Base-by-base conservation (phyloP, 768 basidiomycete species). In the Tylopilus sp. region DNA sequence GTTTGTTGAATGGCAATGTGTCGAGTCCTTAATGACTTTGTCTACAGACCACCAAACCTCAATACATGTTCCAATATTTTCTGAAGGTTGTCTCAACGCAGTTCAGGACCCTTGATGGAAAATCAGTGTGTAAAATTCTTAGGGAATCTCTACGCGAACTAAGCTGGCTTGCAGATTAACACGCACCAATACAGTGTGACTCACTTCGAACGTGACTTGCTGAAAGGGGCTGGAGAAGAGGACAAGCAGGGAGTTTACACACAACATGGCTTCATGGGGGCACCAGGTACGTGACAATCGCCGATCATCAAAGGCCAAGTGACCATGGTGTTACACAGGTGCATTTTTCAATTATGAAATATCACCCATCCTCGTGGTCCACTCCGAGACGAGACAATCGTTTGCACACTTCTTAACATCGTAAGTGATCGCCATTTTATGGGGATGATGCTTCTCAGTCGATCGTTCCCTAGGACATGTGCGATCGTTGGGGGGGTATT, bases 21-120 rank as follows among this genome's bases (percentile, higher is more conserved):
- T 16, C 12, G 49, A 56, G 19, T 42, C 36, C 36, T 40, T 54
- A 33, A 40, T 59, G 19, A 63, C 42, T 21, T 17, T 33, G 3
- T 28, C 28, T 19, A 2, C 53, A 90, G 87, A 93, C 92, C 1
- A 74, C 71, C 59, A 88, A 89, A 65, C 72, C 85, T 24, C 82
- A 92, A 60, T 96, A 92, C 69, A 94, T 97, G 92, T 97, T 93
- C 81, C 93, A 98, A 67, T 96, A 98, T 72, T 98, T 98, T 84
- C 78, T 99, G 64, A 99, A 99, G 72, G 96, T 99, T 41, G 97
- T 99, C 36, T 92, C 93, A 8, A 99, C 96, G 3, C 87, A 89
- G 66, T 98, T 97, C 75, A 80, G 83, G 56, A 89, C 86, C n/a
- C 75, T 96, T 25, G 82, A 87, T 55, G 88, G 85, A 28, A 80